Evolutionary conservation across 305 asterid species (phyloP).

Genomic region (Lippia alba): DNA sequence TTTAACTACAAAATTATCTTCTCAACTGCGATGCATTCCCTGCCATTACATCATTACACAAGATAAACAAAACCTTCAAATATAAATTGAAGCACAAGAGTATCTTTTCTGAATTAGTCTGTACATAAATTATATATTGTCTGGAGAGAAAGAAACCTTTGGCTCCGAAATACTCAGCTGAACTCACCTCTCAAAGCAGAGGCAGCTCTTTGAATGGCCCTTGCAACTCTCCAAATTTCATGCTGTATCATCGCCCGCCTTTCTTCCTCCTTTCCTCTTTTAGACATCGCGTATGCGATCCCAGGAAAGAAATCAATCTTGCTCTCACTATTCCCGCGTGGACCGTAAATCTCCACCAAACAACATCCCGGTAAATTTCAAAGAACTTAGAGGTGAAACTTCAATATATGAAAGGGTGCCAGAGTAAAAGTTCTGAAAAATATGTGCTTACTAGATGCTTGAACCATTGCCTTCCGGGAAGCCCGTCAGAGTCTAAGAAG

Average conservation of each 20-base stretch:
- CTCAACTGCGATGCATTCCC: not conserved
- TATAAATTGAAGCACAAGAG: not conserved
- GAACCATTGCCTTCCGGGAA: constrained; percentile 74
- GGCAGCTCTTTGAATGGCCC: constrained; percentile 83
- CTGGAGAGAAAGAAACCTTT: not conserved
- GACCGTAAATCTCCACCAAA: constrained; percentile 79
- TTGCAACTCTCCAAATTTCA: constrained; percentile 83
- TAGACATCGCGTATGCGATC: constrained; percentile 54
- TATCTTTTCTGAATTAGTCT: not conserved
- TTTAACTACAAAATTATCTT: not conserved
- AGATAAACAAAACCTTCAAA: not conserved
- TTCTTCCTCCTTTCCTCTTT: constrained; percentile 33
- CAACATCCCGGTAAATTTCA: not conserved
- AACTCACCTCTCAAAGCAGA: constrained; percentile 65
- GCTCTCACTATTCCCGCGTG: constrained; percentile 50
- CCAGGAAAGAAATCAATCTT: constrained; percentile 78
- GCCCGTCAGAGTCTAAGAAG: constrained; percentile 80
- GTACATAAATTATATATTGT: not conserved
- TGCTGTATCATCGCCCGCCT: constrained; percentile 54
- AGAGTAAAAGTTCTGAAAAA: not conserved
- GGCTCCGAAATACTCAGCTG: constrained; percentile 33
- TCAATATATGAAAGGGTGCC: not conserved
- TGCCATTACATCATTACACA: not conserved
- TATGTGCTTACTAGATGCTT: constrained; percentile 77
- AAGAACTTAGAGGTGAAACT: too few species aligned